Evolutionary conservation across 1,284 basidiomycete genomes (phyloP).

Genomic region (Rhodofomes roseus): DNA sequence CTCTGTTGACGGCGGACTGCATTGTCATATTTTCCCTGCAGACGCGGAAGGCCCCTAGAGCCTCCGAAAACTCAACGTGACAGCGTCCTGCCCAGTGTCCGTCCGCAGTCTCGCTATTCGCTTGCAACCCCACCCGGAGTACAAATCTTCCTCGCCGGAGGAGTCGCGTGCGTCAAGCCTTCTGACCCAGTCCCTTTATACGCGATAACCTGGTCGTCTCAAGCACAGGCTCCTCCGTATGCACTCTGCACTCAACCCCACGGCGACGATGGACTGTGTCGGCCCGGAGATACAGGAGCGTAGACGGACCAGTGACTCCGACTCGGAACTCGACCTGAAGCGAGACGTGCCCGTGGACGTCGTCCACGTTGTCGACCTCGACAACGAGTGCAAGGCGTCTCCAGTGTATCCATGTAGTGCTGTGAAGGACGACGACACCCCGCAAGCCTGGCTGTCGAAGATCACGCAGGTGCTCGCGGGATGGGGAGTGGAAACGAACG

Average conservation of each 20-base stretch:
- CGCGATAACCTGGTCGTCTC: background rate
- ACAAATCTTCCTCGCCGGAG: no score
- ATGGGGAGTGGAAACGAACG: slow-evolving; percentile 26
- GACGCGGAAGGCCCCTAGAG: no score
- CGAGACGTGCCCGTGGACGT: background rate
- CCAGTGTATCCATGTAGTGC: no score
- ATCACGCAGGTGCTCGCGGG: slow-evolving; percentile 16
- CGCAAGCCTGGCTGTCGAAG: slow-evolving; percentile 6
- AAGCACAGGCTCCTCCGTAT: background rate
- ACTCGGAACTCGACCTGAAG: background rate
- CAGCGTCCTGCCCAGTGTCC: no score
- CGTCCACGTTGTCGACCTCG: slow-evolving; percentile 5
- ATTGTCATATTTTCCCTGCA: no score
- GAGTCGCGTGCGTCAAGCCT: no score
- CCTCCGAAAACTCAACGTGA: no score
- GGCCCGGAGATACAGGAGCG: background rate
- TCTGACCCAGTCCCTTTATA: background rate
- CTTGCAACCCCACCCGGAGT: no score
- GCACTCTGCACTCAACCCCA: background rate
- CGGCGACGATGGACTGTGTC: background rate
- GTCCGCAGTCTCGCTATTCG: no score
- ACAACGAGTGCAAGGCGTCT: background rate
- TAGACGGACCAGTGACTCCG: background rate
- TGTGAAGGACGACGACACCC: slow-evolving; percentile 5
- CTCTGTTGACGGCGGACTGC: no score